phyloP scores from a whole-genome alignment of 2,329 filamentous ascomycete genomes.

The Neodidymelliopsis sp. region DNA sequence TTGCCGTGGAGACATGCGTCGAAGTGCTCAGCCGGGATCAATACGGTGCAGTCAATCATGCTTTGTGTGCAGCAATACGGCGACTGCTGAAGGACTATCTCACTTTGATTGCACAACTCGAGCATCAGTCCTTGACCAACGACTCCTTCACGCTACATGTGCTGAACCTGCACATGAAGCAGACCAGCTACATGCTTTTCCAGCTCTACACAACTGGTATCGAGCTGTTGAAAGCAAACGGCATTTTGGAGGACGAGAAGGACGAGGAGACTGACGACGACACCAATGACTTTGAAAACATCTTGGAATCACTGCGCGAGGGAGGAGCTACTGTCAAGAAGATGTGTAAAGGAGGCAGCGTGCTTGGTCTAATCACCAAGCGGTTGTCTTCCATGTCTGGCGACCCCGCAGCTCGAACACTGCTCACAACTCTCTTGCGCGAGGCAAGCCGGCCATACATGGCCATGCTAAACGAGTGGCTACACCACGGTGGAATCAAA shows the following conservation, averaged over 20 bases:
- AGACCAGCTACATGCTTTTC: constrained; percentile 88
- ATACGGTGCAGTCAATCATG: constrained; percentile 94
- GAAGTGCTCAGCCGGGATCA: constrained; percentile 93
- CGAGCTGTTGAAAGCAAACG: constrained; percentile 87
- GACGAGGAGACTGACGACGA: constrained; percentile 72
- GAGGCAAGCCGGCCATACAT: constrained; percentile 96
- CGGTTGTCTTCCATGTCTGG: constrained; percentile 89
- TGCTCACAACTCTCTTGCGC: constrained; percentile 82
- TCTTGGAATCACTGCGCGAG: constrained; percentile 86
- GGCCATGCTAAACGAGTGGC: constrained; percentile 98
- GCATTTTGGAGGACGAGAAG: constrained; percentile 79
- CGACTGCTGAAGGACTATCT: constrained; percentile 93
- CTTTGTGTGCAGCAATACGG: constrained; percentile 91
- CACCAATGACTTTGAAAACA: constrained; percentile 87
- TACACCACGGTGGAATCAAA: constrained; percentile 93
- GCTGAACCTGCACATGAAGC: constrained; percentile 88
- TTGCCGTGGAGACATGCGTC: constrained; percentile 88
- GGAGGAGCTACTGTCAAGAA: constrained; percentile 88
- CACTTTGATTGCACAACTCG: constrained; percentile 88
- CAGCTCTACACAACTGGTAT: constrained; percentile 82
- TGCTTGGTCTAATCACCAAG: constrained; percentile 86
- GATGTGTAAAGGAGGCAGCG: constrained; percentile 94
- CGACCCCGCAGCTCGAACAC: constrained; percentile 82
- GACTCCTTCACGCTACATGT: constrained; percentile 90
- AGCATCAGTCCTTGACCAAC: constrained; percentile 90